Base-by-base conservation (phyloP, 202 grass and related monocot genomes). In the Elaeis oleifera region DNA sequence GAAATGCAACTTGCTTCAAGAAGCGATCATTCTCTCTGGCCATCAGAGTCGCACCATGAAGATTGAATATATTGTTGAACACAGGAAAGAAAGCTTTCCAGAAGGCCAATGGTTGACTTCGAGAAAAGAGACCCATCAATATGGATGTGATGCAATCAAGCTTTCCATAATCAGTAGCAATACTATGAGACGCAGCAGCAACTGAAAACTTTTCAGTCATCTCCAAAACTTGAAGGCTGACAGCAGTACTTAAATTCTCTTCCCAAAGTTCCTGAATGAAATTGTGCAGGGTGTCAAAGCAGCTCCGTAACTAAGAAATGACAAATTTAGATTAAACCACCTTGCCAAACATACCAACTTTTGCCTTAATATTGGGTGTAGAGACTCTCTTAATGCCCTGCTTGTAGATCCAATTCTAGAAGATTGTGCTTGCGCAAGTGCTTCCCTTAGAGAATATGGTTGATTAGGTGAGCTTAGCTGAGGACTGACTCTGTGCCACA, bases 21-120 rank as follows among this genome's bases (percentile, higher is more conserved):
- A 97, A 97, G 58, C 94, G 94, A 29, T 97, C 94, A 74, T 97
- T 97, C 71, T 97, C 94, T 76, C 94, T 92, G 79, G 85, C 80
- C 94, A 92, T 89, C 23, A 97, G 71, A 61, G 75, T 89, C 49
- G 88, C 81, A 57, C 94, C 84, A 67, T 97, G 94, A 18, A 92
- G 79, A 66, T 84, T 80, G 70, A 97, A 92, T 78, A 97, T 84
- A 74, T 78, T 83, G 58, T 92, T 85, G 16, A 86, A 67, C n/a
- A 92, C 94, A 65, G 82, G 81, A 73, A 97, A 77, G 59, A 97
- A 86, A 56, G 77, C 81, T 79, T 89, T 79, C 88, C 88, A 97
- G 61, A 97, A 92, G 6, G 94, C 72, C 72, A 97, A 81, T 28
- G 94, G 80, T 67, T 97, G 88, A 65, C 78, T 86, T 24, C 94